Evolutionary conservation across 192 early-diverging fungal genomes (phyloP).

Genomic region (Spinellus fusiger): DNA sequence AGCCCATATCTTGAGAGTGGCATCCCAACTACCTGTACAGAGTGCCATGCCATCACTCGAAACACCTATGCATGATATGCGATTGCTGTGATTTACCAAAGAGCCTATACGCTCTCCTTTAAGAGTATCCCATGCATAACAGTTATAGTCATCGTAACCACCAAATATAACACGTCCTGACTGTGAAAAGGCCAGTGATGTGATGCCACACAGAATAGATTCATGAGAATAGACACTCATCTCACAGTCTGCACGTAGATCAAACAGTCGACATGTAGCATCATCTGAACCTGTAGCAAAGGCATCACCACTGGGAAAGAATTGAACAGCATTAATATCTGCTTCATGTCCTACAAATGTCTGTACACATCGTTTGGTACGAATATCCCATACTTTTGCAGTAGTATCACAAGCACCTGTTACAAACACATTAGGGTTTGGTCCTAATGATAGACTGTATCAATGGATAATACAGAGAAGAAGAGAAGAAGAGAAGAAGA

Average conservation of each 20-base stretch:
- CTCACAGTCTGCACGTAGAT: slow-evolving; percentile 95
- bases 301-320: slow-evolving; percentile 98
- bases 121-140: slow-evolving; percentile 99
- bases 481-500: too few species aligned
- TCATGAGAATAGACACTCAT: slow-evolving; percentile 98
- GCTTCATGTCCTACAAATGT: slow-evolving; percentile 97
- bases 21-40: slow-evolving; percentile 98
- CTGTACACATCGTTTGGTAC: slow-evolving; percentile 95
- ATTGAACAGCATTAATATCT: slow-evolving; percentile 98
- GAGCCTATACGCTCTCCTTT: slow-evolving; percentile 93
- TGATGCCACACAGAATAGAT: slow-evolving; percentile 97
- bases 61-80: slow-evolving; percentile 94
- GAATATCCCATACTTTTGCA: slow-evolving; percentile 98
- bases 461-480: slow-evolving; percentile 45
- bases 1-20: slow-evolving; percentile 82
- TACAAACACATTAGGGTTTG: slow-evolving; percentile 95
- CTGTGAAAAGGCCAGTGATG: slow-evolving; percentile 94
- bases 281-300: slow-evolving; percentile 99
- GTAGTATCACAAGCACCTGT: slow-evolving; percentile 99
- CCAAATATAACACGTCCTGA: slow-evolving; percentile 95
- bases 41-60: slow-evolving; percentile 97
- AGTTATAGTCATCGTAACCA: slow-evolving; percentile 99
- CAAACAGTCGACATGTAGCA: slow-evolving; percentile 96
- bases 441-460: slow-evolving; percentile 75
- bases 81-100: slow-evolving; percentile 91